phyloP scores from a whole-genome alignment of 805 yeast genomes.

The Saccharomycopsis sp. region DNA sequence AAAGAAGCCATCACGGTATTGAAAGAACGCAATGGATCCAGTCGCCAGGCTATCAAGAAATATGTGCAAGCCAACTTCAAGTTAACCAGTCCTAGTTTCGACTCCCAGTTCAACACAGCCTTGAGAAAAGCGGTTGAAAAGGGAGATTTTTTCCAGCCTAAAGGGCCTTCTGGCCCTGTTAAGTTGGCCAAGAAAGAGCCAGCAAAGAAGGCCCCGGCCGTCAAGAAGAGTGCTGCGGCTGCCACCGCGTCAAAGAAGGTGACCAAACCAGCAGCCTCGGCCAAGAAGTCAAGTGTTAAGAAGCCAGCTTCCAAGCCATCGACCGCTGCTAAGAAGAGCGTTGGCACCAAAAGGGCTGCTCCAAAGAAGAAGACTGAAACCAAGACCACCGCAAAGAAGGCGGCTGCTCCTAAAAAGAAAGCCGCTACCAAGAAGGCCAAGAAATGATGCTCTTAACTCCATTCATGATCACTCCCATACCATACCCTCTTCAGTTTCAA shows the following conservation, averaged over 20 bases:
- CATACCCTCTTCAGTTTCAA: too few relatives aligned
- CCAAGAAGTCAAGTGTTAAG: constrained; percentile 23
- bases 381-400: constrained; percentile 10
- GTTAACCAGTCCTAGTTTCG: constrained; percentile 56
- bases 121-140: constrained; percentile 70
- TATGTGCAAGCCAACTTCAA: constrained; percentile 59
- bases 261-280: constrained; percentile 23
- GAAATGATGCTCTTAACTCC: too few relatives aligned
- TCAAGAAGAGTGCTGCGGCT: constrained; percentile 23
- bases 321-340: constrained; percentile 27
- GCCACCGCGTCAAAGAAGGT: constrained; percentile 2
- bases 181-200: constrained; percentile 39
- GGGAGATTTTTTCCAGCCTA: constrained; percentile 76
- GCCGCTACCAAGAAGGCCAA: not conserved
- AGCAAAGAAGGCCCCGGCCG: constrained; percentile 28
- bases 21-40: constrained; percentile 73
- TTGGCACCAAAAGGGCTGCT: constrained; percentile 22
- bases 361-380: constrained; percentile 20
- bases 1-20: constrained; percentile 56
- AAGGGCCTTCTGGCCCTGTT: constrained; percentile 84
- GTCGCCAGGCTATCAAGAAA: constrained; percentile 85
- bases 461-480: too few relatives aligned
- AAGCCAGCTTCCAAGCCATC: constrained; percentile 22
- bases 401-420: not conserved
- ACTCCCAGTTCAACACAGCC: constrained; percentile 66